Percentiles rank a stretch among this genome's conserved stretches.
Conservation (phyloP, 345 rosid genomes). For the Rhodamnia rubescens region DNA sequence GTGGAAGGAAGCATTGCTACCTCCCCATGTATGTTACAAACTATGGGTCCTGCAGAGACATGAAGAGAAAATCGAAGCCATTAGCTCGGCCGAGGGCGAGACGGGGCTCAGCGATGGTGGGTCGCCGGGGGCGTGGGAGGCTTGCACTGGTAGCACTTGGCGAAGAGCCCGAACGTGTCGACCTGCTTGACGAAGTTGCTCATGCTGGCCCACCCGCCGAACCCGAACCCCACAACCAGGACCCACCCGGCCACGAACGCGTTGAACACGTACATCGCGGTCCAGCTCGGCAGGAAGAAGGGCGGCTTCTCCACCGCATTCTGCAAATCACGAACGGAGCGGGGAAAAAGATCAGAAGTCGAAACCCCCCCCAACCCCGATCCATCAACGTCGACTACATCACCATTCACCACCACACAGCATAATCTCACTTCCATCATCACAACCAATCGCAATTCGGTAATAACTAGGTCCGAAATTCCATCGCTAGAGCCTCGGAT, state of each 20-base stretch:
- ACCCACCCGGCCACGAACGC: constrained; percentile 13
- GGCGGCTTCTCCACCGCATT: constrained; percentile 20
- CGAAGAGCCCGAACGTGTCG: constrained; percentile 84
- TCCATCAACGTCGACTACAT: not conserved
- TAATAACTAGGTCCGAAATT: not conserved
- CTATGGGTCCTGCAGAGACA: not conserved
- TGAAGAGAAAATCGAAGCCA: not conserved
- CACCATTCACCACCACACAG: not conserved
- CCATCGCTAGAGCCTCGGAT: not conserved
- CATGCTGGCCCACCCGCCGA: constrained; percentile 19
- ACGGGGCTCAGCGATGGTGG: constrained; percentile 8
- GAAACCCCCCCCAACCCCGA: not conserved
- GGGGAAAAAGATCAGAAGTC: not conserved
- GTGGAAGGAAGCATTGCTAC: not conserved
- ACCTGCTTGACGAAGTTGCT: constrained; percentile 60
- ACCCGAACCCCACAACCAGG: constrained; percentile 13
- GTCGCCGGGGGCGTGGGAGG: constrained; percentile 33
- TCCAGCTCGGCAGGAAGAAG: constrained; percentile 11
- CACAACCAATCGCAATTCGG: not conserved
- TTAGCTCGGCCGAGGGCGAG: not conserved
- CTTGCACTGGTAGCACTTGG: constrained; percentile 98
- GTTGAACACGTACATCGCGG: constrained; percentile 7
- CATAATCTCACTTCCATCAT: not conserved
- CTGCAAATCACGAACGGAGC: not conserved
- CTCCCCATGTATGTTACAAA: not conserved